A percentile compares a stretch with the other conserved stretches of the same genome.
Conservation (phyloP, 768 basidiomycete genomes). For the Leccinum disarticulatum region DNA sequence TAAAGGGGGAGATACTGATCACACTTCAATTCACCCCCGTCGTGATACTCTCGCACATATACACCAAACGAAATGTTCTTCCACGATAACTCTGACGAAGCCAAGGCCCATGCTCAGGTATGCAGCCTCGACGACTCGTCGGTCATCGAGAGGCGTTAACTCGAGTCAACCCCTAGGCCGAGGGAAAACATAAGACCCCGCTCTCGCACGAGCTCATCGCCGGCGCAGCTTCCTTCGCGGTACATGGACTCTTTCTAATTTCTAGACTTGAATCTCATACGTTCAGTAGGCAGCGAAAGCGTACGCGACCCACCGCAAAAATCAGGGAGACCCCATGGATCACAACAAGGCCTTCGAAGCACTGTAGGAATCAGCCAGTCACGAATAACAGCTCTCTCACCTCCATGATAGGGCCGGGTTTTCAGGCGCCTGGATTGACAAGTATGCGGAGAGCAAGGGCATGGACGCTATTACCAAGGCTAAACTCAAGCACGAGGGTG, state of each 20-base stretch:
- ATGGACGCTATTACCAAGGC: constrained; percentile 17
- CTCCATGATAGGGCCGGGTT: constrained; percentile 22
- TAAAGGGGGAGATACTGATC: neutral
- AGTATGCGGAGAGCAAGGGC: constrained; percentile 26
- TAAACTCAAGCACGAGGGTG: constrained; percentile 25
- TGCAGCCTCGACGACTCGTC: neutral
- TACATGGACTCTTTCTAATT: neutral
- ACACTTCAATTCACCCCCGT: neutral
- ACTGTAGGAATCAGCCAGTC: constrained; percentile 5
- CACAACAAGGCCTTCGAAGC: constrained; percentile 25
- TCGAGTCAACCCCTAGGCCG: constrained; percentile 10
- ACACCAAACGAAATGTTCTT: constrained; percentile 23
- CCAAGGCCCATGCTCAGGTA: constrained; percentile 22
- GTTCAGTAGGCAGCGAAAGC: constrained; percentile 29
- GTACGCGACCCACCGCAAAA: constrained; percentile 24
- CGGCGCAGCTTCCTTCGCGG: constrained; percentile 32
- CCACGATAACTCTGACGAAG: constrained; percentile 23
- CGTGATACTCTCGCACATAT: neutral
- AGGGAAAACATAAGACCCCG: constrained; percentile 18
- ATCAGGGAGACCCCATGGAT: constrained; percentile 22
- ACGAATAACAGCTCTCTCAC: neutral
- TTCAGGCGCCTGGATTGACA: constrained; percentile 29
- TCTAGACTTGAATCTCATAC: neutral
- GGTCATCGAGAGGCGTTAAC: neutral
- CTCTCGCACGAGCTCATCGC: constrained; percentile 31